Base-by-base conservation (phyloP, 1,284 basidiomycete species). In the Coriolopsis trogii region DNA sequence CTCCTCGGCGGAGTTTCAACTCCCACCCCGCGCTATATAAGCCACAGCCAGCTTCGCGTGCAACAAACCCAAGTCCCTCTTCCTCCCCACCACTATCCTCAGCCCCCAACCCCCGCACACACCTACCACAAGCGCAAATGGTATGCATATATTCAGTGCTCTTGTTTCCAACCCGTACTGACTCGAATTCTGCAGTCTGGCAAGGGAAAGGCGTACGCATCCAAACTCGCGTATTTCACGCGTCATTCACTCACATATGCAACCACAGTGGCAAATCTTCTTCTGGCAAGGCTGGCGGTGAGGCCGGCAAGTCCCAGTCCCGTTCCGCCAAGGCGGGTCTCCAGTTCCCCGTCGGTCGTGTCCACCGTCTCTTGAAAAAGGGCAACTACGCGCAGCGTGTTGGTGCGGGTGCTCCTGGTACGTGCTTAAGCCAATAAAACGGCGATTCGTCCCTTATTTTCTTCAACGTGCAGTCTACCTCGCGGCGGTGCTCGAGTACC, bases 311-410 rank as follows among this genome's bases (percentile, higher is more conserved):
- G 65, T 69, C 73, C 7, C 72, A 82, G 66, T 87, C 89, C 52
- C 86, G 88, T 59, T 93, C 90, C 31, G 77, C 82, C 56, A 91
- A 89, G 75, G 83, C 83, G 31, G 90, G 90, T 56, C 78, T 93
- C 60, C 87, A 88, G 71, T 90, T 94, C 77, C 90, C 92, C 54
- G 91, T 94, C 61, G 87, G 88, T 72, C 89, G 92, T 82, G 89
- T 94, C 66, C 90, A 93, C 72, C 84, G 91, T 75, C 77, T 89
- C 49, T 70, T 93, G 64, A 92, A 89, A 78, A 84, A 83, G 70
- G 87, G 88, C 55, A 89, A 90, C 78, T 88, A 90, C 65, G 85
- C 83, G 20, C 80, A 85, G 69, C 82, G 86, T 70, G 76, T 91
- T 51, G 85, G 84, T 71, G 77, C 80, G 51, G 81, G 80, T 67